Percentiles rank a stretch among this genome's conserved stretches.
Evolutionary conservation across 2,329 filamentous ascomycete genomes (phyloP).

Genomic region (Talaromyces marneffei): DNA sequence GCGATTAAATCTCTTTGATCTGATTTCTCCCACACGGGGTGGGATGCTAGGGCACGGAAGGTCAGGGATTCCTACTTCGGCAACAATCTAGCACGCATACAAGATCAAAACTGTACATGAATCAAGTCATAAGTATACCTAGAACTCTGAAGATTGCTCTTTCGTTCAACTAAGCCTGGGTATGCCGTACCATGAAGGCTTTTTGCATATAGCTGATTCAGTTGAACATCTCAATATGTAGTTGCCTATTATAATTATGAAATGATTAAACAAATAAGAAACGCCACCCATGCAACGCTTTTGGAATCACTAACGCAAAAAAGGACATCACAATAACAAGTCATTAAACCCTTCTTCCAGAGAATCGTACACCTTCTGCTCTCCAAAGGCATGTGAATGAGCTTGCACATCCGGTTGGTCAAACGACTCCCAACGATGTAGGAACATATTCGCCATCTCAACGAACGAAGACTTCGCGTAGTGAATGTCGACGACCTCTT

Average conservation of each 20-base stretch:
- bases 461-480: slow-evolving; percentile 20
- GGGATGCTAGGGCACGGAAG: background rate
- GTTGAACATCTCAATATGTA: background rate
- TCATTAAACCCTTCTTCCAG: background rate
- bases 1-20: background rate
- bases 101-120: background rate
- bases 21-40: background rate
- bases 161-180: background rate
- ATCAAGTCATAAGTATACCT: background rate
- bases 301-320: background rate
- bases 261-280: background rate
- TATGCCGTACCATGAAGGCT: background rate
- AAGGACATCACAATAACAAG: background rate
- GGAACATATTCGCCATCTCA: slow-evolving; percentile 20
- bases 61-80: background rate
- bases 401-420: slow-evolving; percentile 2
- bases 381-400: background rate
- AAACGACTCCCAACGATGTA: slow-evolving; percentile 17
- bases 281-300: slow-evolving; percentile 2
- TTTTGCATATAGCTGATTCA: background rate
- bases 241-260: background rate
- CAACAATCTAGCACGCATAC: background rate
- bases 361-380: background rate
- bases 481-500: slow-evolving; percentile 18
- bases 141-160: background rate